Evolutionary conservation across 306 rosid species (phyloP).

Genomic region (Crotalaria pallida): DNA sequence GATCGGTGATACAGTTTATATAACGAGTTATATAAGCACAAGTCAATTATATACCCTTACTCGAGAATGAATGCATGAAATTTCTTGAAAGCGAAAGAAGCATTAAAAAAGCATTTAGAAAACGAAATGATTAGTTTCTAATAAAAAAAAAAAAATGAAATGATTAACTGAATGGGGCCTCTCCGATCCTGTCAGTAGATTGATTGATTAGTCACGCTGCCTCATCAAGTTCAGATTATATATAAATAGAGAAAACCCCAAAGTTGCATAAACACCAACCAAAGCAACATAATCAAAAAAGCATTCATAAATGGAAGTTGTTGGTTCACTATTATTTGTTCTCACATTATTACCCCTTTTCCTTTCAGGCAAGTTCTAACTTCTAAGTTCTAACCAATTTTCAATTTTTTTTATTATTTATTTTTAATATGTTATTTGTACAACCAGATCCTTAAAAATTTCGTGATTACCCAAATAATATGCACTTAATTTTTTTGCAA

Average conservation of each 20-base stretch:
- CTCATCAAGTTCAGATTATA: background rate
- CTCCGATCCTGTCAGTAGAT: background rate
- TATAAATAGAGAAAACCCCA: background rate
- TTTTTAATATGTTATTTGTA: too few relatives aligned
- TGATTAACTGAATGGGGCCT: constrained; percentile 9
- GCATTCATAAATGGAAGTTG: constrained; percentile 20
- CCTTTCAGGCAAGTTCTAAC: constrained; percentile 19
- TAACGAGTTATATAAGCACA: background rate
- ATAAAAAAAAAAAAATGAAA: background rate
- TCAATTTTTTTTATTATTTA: background rate
- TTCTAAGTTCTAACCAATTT: background rate
- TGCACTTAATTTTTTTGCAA: too few relatives aligned
- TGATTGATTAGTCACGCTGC: background rate
- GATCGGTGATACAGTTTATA: background rate
- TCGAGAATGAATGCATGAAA: background rate
- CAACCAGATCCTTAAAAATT: too few relatives aligned
- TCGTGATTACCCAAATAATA: too few relatives aligned
- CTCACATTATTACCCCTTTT: constrained; percentile 13
- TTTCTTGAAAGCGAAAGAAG: constrained; percentile 6
- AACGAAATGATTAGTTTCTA: background rate
- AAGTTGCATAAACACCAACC: background rate
- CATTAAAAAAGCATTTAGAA: background rate
- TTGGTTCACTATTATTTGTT: background rate
- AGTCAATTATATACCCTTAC: background rate
- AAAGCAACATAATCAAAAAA: background rate